Evolutionary conservation across 805 yeast genomes (phyloP).

Genomic region (Sungouiella thailandica): DNA sequence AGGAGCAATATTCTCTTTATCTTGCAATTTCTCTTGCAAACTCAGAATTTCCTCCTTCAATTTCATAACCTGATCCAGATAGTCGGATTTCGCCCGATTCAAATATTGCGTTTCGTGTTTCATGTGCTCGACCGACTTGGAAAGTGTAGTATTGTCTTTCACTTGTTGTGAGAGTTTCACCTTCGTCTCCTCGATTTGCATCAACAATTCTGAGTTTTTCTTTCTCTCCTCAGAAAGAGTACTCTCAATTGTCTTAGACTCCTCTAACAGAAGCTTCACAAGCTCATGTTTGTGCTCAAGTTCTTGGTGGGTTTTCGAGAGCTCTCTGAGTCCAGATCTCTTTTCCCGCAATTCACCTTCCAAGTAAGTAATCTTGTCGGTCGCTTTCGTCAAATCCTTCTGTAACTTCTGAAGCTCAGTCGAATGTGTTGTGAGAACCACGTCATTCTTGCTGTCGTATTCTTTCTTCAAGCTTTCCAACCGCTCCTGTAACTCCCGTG

Average conservation of each 20-base stretch:
- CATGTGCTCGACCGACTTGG: conserved; percentile 13
- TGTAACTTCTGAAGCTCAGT: neutral
- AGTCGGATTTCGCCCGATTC: conserved; percentile 20
- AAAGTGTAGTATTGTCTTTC: conserved; percentile 5
- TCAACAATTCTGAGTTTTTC: neutral
- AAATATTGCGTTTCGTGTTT: conserved; percentile 20
- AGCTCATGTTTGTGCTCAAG: conserved; percentile 1
- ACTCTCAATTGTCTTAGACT: neutral
- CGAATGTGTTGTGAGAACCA: neutral
- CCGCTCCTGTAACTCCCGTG: neutral
- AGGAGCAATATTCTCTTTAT: conserved; percentile 36
- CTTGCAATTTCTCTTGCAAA: conserved; percentile 19
- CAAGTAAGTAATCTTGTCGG: conserved; percentile 1
- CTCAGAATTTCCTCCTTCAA: conserved; percentile 19
- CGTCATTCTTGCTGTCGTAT: neutral
- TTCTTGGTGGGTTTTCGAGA: neutral
- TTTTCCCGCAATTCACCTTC: conserved; percentile 3
- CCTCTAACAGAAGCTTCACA: neutral
- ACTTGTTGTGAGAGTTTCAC: conserved; percentile 3
- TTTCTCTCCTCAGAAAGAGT: neutral
- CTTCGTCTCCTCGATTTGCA: conserved; percentile 4
- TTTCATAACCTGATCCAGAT: conserved; percentile 22
- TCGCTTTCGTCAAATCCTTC: conserved; percentile 1
- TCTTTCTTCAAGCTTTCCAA: conserved; percentile 1
- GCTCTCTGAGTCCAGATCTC: neutral